Evolutionary conservation across 2,329 filamentous ascomycete species (phyloP).

Genomic region (Penicillium verrucosum): DNA sequence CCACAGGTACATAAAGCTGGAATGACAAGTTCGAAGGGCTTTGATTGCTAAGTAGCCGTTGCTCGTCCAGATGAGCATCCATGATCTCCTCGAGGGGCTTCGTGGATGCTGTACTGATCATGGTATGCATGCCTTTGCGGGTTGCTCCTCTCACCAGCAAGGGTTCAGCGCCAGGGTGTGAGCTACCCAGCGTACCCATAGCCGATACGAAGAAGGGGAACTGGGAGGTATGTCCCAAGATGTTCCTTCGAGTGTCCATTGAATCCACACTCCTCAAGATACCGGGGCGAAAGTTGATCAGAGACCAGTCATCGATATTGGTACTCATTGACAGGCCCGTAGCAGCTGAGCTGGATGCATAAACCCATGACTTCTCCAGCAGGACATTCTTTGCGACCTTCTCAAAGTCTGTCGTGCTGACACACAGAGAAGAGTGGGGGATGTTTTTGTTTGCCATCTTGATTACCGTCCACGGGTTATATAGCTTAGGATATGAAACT

Average conservation of each 20-base stretch:
- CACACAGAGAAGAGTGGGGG: conserved; percentile 9
- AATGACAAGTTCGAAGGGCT: conserved; percentile 16
- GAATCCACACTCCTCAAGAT: conserved; percentile 17
- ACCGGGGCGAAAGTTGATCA: conserved; percentile 18
- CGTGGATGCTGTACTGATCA: conserved; percentile 18
- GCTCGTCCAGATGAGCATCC: conserved; percentile 16
- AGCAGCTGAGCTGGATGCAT: conserved; percentile 18
- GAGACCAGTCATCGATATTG: conserved; percentile 19
- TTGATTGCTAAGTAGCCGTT: conserved; percentile 6
- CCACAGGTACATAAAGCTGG: conserved; percentile 15
- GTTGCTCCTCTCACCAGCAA: conserved; percentile 13
- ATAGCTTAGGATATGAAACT: background rate
- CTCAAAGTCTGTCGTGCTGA: conserved; percentile 13
- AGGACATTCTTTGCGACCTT: conserved; percentile 15
- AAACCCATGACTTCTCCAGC: conserved; percentile 19
- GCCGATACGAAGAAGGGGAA: conserved; percentile 17
- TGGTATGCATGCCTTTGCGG: conserved; percentile 15
- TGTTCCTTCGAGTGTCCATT: conserved; percentile 12
- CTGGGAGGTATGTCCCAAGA: conserved; percentile 11
- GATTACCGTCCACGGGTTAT: background rate
- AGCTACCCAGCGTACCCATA: conserved; percentile 17
- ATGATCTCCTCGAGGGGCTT: conserved; percentile 19
- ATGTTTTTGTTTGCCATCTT: conserved; percentile 9
- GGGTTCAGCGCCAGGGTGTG: conserved; percentile 15
- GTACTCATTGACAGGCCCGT: conserved; percentile 14